A percentile compares a stretch with the other conserved stretches of the same genome.
Conservation (phyloP, 139 green algal genomes). For the Coelastrella sp. region DNA sequence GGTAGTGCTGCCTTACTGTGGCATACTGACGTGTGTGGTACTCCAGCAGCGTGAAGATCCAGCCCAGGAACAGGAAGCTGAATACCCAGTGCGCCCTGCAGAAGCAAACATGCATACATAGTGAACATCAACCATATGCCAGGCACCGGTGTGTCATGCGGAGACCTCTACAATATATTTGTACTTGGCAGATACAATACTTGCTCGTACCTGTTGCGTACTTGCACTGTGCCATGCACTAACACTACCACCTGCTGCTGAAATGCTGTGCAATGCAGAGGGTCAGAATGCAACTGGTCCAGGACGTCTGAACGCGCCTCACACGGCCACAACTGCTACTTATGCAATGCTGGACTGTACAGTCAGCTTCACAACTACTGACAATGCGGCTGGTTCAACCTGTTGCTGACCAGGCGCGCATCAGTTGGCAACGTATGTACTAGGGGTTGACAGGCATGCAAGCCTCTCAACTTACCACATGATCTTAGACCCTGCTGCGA, state of each 20-base stretch:
- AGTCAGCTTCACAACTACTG: neutral
- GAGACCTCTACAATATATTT: too few species aligned
- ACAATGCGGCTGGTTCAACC: too few species aligned
- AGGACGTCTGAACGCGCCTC: too few species aligned
- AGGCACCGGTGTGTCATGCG: too few species aligned
- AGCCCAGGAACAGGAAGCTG: conserved; percentile 37
- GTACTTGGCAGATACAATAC: too few species aligned
- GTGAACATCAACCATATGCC: neutral
- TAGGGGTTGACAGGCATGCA: too few species aligned
- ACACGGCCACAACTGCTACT: neutral
- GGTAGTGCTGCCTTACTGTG: conserved; percentile 44
- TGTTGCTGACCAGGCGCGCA: too few species aligned
- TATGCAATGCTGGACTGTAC: neutral
- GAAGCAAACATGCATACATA: neutral
- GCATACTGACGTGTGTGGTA: conserved; percentile 42
- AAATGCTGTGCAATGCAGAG: too few species aligned
- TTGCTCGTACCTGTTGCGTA: too few species aligned
- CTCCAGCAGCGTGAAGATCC: conserved; percentile 38
- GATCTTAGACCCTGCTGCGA: neutral
- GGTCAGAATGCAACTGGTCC: too few species aligned
- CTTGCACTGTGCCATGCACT: neutral
- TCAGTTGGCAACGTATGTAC: too few species aligned
- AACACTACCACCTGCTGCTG: too few species aligned
- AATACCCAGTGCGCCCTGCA: conserved; percentile 29
- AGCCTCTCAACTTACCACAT: conserved; percentile 21